A percentile compares a stretch with the other conserved stretches of the same genome.
Conservation (phyloP, 768 basidiomycete species). For the Russula dissimulans region DNA sequence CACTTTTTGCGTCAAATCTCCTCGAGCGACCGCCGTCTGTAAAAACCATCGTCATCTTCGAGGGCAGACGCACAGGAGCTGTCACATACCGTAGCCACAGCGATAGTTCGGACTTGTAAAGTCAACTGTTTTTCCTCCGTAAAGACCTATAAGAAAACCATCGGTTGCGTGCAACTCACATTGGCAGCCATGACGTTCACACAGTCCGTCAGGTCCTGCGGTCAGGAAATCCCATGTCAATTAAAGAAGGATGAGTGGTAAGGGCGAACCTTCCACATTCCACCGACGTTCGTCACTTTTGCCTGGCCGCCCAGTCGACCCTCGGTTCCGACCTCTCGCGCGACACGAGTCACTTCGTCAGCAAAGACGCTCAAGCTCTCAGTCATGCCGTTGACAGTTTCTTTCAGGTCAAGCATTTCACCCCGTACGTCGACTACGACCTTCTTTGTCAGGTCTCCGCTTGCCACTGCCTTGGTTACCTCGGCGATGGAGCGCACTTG, state of each 20-base stretch:
- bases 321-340: conserved; percentile 95
- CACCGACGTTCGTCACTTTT: conserved; percentile 86
- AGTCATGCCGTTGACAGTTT: conserved; percentile 96
- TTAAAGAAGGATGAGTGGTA: background rate
- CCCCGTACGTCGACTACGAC: conserved; percentile 88
- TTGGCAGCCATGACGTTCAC: conserved; percentile 96
- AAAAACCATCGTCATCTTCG: conserved; percentile 11
- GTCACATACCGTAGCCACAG: conserved; percentile 71
- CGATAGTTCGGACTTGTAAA: conserved; percentile 87
- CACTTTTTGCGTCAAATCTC: conserved; percentile 91
- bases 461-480: conserved; percentile 92
- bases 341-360: conserved; percentile 78
- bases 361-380: conserved; percentile 78
- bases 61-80: background rate
- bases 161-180: conserved; percentile 34
- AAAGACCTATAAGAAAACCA: background rate
- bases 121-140: conserved; percentile 51
- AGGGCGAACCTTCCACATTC: conserved; percentile 76
- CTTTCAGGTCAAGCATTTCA: conserved; percentile 83
- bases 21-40: conserved; percentile 84
- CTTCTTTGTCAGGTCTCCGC: conserved; percentile 88
- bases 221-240: conserved; percentile 4
- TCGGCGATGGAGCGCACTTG: conserved; percentile 89
- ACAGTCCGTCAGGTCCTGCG: conserved; percentile 80
- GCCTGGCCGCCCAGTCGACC: conserved; percentile 93